phyloP scores from a whole-genome alignment of 2,329 filamentous ascomycete genomes.

The Venturia nashicola region DNA sequence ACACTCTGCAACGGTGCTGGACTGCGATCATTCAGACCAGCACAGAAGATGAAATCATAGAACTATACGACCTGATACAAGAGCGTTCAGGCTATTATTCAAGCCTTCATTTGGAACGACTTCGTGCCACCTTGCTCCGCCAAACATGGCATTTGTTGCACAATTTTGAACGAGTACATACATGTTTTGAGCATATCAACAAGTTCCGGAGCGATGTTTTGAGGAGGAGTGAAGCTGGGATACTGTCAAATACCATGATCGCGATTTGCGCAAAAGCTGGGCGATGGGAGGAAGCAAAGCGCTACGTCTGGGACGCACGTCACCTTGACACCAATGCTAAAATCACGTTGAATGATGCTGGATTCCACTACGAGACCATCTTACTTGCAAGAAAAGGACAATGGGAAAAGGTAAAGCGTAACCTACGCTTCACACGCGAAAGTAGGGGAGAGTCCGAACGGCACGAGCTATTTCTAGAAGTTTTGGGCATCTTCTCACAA shows the following conservation, averaged over 20 bases:
- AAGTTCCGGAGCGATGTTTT: not conserved
- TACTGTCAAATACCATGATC: not conserved
- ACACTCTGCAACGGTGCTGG: not conserved
- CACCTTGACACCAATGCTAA: not conserved
- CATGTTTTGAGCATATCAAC: not conserved
- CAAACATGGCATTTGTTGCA: not conserved
- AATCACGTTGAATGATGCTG: not conserved
- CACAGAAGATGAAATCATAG: not conserved
- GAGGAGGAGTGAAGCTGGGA: not conserved
- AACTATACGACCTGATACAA: not conserved
- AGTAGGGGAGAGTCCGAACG: not conserved
- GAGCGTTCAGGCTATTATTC: not conserved
- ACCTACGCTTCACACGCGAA: not conserved
- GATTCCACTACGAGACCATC: not conserved
- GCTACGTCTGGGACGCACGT: not conserved
- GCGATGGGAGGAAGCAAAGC: not conserved
- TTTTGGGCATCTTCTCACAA: not conserved
- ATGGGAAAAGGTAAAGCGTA: not conserved
- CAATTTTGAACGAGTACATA: not conserved
- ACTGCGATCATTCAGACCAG: not conserved
- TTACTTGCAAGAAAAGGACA: not conserved
- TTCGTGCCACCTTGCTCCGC: not conserved
- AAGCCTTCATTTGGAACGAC: not conserved
- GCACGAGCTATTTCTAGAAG: not conserved
- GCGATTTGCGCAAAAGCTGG: not conserved